Conservation (phyloP, 441 rosid species). For the Jatropha podagrica region DNA sequence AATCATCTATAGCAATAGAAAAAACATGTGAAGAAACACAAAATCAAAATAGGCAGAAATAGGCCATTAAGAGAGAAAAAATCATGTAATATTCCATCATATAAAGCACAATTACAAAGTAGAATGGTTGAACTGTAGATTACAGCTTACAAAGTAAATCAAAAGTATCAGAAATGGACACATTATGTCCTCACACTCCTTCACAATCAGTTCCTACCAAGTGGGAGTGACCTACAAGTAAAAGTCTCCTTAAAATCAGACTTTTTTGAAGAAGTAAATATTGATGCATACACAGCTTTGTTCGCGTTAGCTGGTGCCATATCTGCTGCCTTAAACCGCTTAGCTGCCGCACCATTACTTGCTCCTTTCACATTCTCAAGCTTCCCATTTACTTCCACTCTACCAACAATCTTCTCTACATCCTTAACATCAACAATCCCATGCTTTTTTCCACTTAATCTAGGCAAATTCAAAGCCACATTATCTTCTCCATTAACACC, state of each 20-base stretch:
- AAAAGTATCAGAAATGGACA: slow-evolving; percentile 13
- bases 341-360: slow-evolving; percentile 39
- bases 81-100: not conserved
- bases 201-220: slow-evolving; percentile 72
- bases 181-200: slow-evolving; percentile 7
- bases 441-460: slow-evolving; percentile 38
- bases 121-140: not conserved
- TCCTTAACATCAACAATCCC: slow-evolving; percentile 34
- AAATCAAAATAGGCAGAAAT: slow-evolving; percentile 2
- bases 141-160: not conserved
- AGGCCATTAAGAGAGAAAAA: not conserved
- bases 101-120: too few species aligned
- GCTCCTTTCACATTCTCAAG: slow-evolving; percentile 37
- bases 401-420: slow-evolving; percentile 41
- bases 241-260: slow-evolving; percentile 75
- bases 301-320: slow-evolving; percentile 68
- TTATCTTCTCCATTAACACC: slow-evolving; percentile 24
- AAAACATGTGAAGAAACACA: not conserved
- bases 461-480: not conserved
- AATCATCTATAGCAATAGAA: not conserved
- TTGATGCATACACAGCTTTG: slow-evolving; percentile 73
- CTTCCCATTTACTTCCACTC: slow-evolving; percentile 44
- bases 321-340: slow-evolving; percentile 67
- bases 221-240: slow-evolving; percentile 80
- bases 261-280: slow-evolving; percentile 80